Evolutionary conservation across 495 filamentous ascomycete genomes (phyloP).

Genomic region (Choiromyces venosus): DNA sequence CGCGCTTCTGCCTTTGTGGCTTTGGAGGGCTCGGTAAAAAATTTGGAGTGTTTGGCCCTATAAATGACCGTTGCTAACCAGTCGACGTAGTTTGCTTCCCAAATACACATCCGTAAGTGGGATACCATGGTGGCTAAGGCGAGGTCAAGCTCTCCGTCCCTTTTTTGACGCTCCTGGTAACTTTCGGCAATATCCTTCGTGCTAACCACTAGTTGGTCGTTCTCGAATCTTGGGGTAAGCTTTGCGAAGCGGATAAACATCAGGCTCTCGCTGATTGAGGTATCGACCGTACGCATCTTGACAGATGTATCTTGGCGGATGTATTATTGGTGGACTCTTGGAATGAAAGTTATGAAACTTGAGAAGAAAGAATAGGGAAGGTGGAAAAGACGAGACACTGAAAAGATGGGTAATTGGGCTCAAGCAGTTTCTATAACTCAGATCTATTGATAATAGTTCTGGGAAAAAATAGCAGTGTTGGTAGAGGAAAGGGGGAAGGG

Average conservation of each 20-base stretch:
- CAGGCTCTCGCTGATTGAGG: neutral
- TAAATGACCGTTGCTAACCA: neutral
- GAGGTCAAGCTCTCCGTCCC: neutral
- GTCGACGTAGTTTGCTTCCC: neutral
- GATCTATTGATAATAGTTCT: neutral
- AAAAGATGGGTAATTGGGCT: neutral
- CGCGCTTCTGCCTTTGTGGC: neutral
- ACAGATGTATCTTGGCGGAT: neutral
- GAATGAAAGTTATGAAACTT: neutral
- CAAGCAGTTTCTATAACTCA: neutral
- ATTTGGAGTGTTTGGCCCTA: neutral
- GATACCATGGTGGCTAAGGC: neutral
- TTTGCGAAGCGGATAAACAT: neutral
- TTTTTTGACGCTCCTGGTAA: neutral
- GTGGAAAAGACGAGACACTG: neutral
- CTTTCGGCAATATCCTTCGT: neutral
- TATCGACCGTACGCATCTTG: neutral
- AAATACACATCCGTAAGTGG: neutral
- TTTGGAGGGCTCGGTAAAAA: neutral
- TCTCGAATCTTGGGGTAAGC: neutral
- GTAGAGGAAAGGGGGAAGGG: neutral
- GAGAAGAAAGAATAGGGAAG: neutral
- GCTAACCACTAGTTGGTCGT: neutral
- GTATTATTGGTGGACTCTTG: neutral
- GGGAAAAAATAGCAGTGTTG: neutral